These are phyloP conservation scores for Neonectria sp. DNA, from an alignment of 2,329 filamentous ascomycete genomes.

Conservation along the genomic window DNA sequence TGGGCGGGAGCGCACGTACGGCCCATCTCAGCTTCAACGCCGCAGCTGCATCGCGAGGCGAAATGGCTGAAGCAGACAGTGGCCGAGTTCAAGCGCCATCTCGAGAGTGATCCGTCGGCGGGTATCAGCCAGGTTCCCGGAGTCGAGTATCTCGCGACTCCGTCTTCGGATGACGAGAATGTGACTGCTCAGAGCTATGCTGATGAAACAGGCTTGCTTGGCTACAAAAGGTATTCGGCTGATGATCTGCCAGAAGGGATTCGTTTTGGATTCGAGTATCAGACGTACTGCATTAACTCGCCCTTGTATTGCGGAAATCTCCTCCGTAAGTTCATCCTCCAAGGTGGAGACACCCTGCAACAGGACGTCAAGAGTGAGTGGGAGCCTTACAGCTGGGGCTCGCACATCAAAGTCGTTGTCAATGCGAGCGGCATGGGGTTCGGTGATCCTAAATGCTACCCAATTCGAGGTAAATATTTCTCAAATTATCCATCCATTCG, in stretches of 20 bases:
- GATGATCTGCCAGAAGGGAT: conserved; percentile 60
- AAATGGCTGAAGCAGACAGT: conserved; percentile 50
- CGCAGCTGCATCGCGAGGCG: conserved; percentile 52
- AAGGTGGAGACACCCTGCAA: conserved; percentile 49
- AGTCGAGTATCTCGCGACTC: conserved; percentile 67
- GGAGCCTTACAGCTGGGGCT: conserved; percentile 49
- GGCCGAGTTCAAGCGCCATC: conserved; percentile 44
- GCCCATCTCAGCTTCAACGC: conserved; percentile 59
- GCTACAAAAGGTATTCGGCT: conserved; percentile 47
- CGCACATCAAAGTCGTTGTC: conserved; percentile 46
- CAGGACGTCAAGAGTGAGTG: conserved; percentile 49
- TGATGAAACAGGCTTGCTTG: conserved; percentile 47
- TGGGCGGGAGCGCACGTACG: conserved; percentile 72
- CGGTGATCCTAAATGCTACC: conserved; percentile 51
- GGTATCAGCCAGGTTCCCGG: conserved; percentile 66
- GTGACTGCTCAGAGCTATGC: conserved; percentile 48
- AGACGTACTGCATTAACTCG: conserved; percentile 69
- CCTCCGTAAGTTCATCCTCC: conserved; percentile 50
- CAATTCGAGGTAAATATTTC: conserved; percentile 49
- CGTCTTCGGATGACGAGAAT: conserved; percentile 55
- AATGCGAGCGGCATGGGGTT: conserved; percentile 56
- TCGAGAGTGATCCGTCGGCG: conserved; percentile 47
- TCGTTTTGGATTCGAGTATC: conserved; percentile 64
- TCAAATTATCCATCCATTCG: not conserved
- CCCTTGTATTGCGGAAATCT: conserved; percentile 65